These are phyloP conservation scores for Scheffersomyces spartinae DNA, from an alignment of 805 yeast genomes.

Conservation along the genomic window DNA sequence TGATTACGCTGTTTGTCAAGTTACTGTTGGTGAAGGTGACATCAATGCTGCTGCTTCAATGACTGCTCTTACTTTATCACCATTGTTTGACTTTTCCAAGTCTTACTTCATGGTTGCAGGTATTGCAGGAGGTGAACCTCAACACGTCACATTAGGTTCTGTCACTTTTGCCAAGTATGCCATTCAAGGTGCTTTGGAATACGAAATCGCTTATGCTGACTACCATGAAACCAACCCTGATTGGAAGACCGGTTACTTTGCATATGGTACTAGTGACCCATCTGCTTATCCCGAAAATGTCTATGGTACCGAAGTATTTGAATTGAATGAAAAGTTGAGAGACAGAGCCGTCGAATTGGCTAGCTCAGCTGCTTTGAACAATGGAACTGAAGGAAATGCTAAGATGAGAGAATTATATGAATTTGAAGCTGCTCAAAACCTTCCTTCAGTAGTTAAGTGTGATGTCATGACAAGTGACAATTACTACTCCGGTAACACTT, in stretches of 20 bases:
- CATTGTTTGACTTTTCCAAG: slow-evolving; percentile 44
- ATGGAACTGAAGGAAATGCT: slow-evolving; percentile 34
- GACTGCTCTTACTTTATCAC: slow-evolving; percentile 41
- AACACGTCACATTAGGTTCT: slow-evolving; percentile 43
- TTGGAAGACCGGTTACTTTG: slow-evolving; percentile 53
- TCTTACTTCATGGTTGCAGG: slow-evolving; percentile 57
- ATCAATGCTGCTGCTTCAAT: slow-evolving; percentile 53
- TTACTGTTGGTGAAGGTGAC: slow-evolving; percentile 63
- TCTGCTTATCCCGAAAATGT: slow-evolving; percentile 39
- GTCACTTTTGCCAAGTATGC: slow-evolving; percentile 52
- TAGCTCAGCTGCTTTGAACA: slow-evolving; percentile 25
- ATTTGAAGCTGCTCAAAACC: slow-evolving; percentile 36
- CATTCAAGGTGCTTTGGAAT: slow-evolving; percentile 49
- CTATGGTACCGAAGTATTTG: slow-evolving; percentile 58
- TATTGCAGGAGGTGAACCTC: slow-evolving; percentile 55
- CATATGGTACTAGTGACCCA: slow-evolving; percentile 40
- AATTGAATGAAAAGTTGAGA: slow-evolving; percentile 46
- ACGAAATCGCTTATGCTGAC: slow-evolving; percentile 39
- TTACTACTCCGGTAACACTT: slow-evolving; percentile 43
- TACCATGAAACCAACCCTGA: slow-evolving; percentile 19
- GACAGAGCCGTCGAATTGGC: slow-evolving; percentile 48
- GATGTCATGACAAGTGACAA: slow-evolving; percentile 51
- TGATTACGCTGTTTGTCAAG: slow-evolving; percentile 43
- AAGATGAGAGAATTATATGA: slow-evolving; percentile 37
- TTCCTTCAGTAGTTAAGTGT: slow-evolving; percentile 40